Conservation (phyloP, 306 rosid species). For the Sicyos baderoa region DNA sequence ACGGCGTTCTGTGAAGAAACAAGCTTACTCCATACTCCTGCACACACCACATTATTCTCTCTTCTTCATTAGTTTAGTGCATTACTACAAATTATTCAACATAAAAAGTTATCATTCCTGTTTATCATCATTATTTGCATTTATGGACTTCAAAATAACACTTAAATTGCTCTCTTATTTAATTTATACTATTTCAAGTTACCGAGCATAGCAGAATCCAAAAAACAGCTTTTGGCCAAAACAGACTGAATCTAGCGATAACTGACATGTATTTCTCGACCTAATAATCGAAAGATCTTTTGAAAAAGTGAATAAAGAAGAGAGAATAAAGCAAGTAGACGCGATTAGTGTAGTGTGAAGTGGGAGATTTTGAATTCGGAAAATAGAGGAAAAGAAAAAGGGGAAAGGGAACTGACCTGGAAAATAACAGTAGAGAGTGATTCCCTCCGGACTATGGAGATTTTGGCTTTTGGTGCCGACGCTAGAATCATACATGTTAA, state of each 20-base stretch:
- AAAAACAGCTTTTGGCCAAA: constrained; percentile 12
- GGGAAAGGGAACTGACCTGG: constrained; percentile 32
- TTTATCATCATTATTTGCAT: neutral
- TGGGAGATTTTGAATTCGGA: neutral
- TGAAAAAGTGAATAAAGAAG: constrained; percentile 10
- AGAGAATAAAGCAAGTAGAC: constrained; percentile 11
- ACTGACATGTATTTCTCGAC: too few relatives aligned
- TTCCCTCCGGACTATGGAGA: constrained; percentile 32
- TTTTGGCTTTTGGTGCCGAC: constrained; percentile 41
- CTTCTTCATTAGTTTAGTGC: constrained; percentile 5
- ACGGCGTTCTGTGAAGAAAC: constrained; percentile 57
- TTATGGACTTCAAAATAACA: too few relatives aligned
- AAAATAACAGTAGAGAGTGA: constrained; percentile 41
- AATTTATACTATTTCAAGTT: neutral
- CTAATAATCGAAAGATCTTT: neutral
- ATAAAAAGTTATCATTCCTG: constrained; percentile 36
- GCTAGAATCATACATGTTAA: constrained; percentile 56
- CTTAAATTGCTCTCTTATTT: too few relatives aligned
- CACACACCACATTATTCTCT: constrained; percentile 21
- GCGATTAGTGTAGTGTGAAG: neutral
- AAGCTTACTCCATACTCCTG: constrained; percentile 76
- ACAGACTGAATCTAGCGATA: too few relatives aligned
- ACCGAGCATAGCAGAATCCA: constrained; percentile 2
- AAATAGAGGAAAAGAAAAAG: neutral
- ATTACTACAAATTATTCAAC: constrained; percentile 63